Evolutionary conservation across 192 early-diverging fungal genomes (phyloP).

Genomic region (Entomortierella chlamydospora): DNA sequence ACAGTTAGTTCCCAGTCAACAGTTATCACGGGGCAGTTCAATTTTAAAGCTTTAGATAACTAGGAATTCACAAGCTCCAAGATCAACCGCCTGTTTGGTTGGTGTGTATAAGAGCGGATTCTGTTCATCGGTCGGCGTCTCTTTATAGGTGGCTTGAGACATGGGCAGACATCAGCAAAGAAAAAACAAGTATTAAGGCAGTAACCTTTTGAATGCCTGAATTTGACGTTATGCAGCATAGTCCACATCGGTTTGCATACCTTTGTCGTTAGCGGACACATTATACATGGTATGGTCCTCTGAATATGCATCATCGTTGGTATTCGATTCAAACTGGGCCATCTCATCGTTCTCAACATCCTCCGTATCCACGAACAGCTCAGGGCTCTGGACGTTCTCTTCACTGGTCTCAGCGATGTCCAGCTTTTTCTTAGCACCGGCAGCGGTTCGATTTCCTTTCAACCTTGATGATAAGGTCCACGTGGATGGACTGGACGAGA

Average conservation of each 20-base stretch:
- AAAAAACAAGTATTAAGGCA: too few relatives aligned
- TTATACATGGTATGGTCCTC: slow-evolving; percentile 8
- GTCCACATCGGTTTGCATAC: slow-evolving; percentile 14
- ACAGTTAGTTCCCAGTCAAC: too few relatives aligned
- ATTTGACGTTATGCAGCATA: slow-evolving; percentile 6
- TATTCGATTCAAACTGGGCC: slow-evolving; percentile 18
- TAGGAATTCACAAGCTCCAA: too few relatives aligned
- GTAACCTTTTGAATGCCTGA: too few relatives aligned
- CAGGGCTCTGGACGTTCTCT: not conserved
- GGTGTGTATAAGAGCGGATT: too few relatives aligned
- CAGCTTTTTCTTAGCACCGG: not conserved
- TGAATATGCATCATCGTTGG: slow-evolving; percentile 12
- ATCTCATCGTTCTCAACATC: slow-evolving; percentile 15
- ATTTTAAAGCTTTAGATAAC: too few relatives aligned
- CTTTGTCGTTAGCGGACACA: slow-evolving; percentile 2
- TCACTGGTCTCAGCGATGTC: too few relatives aligned
- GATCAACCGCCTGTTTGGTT: too few relatives aligned
- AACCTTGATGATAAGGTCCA: slow-evolving; percentile 9
- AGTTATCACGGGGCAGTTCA: too few relatives aligned
- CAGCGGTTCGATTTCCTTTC: slow-evolving; percentile 8
- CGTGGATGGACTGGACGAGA: slow-evolving; percentile 13
- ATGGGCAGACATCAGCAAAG: too few relatives aligned
- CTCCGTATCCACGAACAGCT: slow-evolving; percentile 12
- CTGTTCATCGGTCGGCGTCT: too few relatives aligned
- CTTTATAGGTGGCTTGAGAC: too few relatives aligned